These are phyloP conservation scores for Dendrobium chrysotoxum DNA, from an alignment of 106 monocot species.

Conservation along the genomic window DNA sequence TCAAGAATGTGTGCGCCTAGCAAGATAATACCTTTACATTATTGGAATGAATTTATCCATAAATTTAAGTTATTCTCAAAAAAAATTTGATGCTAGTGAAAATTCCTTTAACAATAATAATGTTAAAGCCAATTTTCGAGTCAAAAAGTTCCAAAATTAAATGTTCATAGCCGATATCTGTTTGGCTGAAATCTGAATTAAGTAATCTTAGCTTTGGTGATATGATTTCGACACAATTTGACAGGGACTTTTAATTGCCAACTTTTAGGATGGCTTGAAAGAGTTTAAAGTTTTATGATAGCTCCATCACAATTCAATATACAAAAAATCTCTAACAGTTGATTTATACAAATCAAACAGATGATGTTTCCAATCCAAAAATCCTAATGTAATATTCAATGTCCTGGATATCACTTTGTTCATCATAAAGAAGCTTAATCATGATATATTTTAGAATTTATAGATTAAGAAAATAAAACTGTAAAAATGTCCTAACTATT, in stretches of 20 bases:
- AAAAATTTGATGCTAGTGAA: background rate
- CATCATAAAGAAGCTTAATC: background rate
- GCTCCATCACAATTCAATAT: too few species aligned
- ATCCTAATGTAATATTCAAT: too few species aligned
- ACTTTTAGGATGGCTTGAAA: too few species aligned
- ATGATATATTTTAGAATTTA: too few species aligned
- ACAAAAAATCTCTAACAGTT: too few species aligned
- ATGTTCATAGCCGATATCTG: background rate
- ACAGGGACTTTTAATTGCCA: too few species aligned
- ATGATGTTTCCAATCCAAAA: too few species aligned
- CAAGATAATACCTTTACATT: background rate
- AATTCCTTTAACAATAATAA: background rate
- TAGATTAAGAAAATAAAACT: too few species aligned
- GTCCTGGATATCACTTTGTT: background rate
- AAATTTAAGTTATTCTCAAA: background rate
- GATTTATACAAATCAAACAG: too few species aligned
- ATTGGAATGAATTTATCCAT: background rate
- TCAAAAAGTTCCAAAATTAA: background rate
- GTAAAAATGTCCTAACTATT: too few species aligned
- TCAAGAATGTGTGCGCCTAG: background rate
- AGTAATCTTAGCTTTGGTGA: background rate
- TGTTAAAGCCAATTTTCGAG: background rate
- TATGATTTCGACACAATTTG: too few species aligned
- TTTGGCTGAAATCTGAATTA: background rate
- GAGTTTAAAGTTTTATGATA: too few species aligned